phyloP scores from a whole-genome alignment of 2,329 filamentous ascomycete genomes.

The Talaromyces sp. region DNA sequence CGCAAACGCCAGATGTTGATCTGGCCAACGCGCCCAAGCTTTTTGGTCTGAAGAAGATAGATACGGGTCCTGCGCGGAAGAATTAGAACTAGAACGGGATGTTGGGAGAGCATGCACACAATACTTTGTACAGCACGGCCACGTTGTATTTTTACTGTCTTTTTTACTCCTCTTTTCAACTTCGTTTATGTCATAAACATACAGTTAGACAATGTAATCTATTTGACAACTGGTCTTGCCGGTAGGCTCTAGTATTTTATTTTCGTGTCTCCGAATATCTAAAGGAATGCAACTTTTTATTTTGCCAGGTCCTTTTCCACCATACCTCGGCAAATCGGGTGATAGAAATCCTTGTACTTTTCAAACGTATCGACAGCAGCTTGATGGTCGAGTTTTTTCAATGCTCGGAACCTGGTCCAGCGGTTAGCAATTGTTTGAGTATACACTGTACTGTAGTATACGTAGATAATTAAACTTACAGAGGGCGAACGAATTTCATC shows the following conservation, averaged over 20 bases:
- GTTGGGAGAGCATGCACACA: neutral
- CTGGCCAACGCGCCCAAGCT: constrained; percentile 38
- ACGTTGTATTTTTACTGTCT: neutral
- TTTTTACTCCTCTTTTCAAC: neutral
- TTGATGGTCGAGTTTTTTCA: constrained; percentile 68
- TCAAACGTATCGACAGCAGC: constrained; percentile 78
- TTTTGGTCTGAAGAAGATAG: constrained; percentile 29
- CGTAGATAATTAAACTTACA: constrained; percentile 56
- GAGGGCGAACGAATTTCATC: constrained; percentile 93
- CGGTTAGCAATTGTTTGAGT: neutral
- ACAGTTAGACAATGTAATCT: neutral
- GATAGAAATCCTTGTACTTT: constrained; percentile 87
- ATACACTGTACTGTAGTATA: neutral
- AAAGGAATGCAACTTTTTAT: neutral
- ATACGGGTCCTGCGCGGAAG: constrained; percentile 21
- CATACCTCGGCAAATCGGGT: constrained; percentile 84
- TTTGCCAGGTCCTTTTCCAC: constrained; percentile 70
- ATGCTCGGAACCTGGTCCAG: constrained; percentile 49
- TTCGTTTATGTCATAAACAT: neutral
- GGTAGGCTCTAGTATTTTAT: neutral
- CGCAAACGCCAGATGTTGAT: constrained; percentile 48
- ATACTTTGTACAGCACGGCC: neutral
- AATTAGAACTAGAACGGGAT: constrained; percentile 5
- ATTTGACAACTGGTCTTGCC: neutral
- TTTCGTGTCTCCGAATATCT: neutral